A percentile compares a stretch with the other conserved stretches of the same genome.
These are phyloP conservation scores for Suillus variegatus DNA, from an alignment of 768 basidiomycete species.

Conservation along the genomic window DNA sequence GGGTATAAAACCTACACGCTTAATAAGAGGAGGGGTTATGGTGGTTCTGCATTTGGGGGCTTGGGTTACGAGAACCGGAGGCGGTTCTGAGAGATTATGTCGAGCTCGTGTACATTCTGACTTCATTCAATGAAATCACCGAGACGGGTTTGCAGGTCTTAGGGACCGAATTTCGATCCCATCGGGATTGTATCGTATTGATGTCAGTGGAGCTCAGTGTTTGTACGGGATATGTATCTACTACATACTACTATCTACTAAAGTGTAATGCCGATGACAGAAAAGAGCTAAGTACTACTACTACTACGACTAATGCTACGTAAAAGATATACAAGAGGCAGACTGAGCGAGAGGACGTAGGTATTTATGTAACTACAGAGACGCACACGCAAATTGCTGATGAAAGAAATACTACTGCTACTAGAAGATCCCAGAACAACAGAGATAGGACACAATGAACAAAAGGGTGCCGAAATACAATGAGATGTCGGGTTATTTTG, in stretches of 20 bases:
- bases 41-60: constrained; percentile 24
- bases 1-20: constrained; percentile 62
- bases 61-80: constrained; percentile 28
- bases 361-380: constrained; percentile 32
- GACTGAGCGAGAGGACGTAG: constrained; percentile 22
- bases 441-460: constrained; percentile 30
- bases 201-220: constrained; percentile 9
- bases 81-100: constrained; percentile 21
- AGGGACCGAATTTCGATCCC: not conserved
- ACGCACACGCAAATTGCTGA: constrained; percentile 13
- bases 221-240: constrained; percentile 31
- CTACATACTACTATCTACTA: constrained; percentile 36
- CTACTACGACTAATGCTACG: constrained; percentile 55
- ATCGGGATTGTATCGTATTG: constrained; percentile 12
- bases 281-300: constrained; percentile 19
- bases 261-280: constrained; percentile 33
- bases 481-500: constrained; percentile 8
- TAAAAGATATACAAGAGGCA: constrained; percentile 25
- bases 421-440: constrained; percentile 17
- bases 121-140: constrained; percentile 3
- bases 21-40: constrained; percentile 33
- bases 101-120: not conserved
- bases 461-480: constrained; percentile 13
- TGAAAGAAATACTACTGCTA: constrained; percentile 27
- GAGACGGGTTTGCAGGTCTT: not conserved